These are phyloP conservation scores for Suillus alpinus DNA, from an alignment of 768 basidiomycete species.

Conservation along the genomic window DNA sequence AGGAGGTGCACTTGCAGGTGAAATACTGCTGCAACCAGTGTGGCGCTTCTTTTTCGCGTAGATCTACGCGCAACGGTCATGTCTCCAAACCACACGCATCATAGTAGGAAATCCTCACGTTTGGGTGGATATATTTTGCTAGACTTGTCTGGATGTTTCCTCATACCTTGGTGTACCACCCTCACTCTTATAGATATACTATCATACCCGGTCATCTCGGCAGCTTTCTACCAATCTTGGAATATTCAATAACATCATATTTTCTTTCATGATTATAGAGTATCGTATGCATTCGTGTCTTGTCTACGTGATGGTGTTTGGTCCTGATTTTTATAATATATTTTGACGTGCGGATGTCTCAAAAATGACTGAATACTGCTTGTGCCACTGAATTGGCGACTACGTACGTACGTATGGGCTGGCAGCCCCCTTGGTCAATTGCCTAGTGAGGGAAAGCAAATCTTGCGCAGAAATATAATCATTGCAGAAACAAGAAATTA, in stretches of 20 bases:
- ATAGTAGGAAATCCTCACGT: background rate
- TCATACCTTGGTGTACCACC: background rate
- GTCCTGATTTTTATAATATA: too few species aligned
- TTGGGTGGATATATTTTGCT: background rate
- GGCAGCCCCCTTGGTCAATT: too few species aligned
- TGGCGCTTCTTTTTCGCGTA: constrained; percentile 24
- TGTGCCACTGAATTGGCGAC: too few species aligned
- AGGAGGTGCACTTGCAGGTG: constrained; percentile 22
- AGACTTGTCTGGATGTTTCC: background rate
- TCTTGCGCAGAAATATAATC: too few species aligned
- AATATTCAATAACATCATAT: background rate
- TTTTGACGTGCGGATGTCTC: too few species aligned
- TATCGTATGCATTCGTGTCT: background rate
- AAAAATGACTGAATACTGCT: too few species aligned
- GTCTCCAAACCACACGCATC: background rate
- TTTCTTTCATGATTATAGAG: background rate
- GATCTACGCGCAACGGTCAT: constrained; percentile 18
- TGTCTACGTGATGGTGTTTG: background rate
- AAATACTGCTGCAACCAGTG: constrained; percentile 18
- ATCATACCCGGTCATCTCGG: background rate
- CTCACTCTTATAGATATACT: background rate
- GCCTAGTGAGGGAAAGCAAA: too few species aligned
- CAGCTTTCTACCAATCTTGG: background rate
- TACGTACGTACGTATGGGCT: too few species aligned
- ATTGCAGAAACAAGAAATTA: too few species aligned